These are phyloP conservation scores for Plasmodium chabaudi DNA, from an alignment of 169 alveolate genomes.

Conservation along the genomic window DNA sequence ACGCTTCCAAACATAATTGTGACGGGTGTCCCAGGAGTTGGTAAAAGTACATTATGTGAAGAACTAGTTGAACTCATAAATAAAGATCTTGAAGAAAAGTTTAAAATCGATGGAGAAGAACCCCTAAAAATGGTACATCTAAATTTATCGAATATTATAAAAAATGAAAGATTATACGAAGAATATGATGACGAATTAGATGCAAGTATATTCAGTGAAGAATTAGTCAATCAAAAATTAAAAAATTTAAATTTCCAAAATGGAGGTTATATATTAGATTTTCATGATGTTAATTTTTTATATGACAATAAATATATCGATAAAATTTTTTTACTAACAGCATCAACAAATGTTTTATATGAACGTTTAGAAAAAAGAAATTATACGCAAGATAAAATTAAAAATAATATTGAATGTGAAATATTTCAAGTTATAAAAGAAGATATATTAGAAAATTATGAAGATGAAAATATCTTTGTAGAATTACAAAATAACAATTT, in stretches of 20 bases:
- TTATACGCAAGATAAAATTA: conserved; percentile 77
- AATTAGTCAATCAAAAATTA: conserved; percentile 71
- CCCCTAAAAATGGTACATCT: conserved; percentile 49
- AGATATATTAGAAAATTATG: conserved; percentile 59
- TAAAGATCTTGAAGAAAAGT: conserved; percentile 14
- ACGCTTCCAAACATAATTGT: conserved; percentile 79
- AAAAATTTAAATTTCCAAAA: conserved; percentile 17
- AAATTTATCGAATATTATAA: conserved; percentile 78
- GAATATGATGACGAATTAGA: conserved; percentile 85
- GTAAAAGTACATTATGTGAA: conserved; percentile 80
- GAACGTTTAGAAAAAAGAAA: conserved; percentile 79
- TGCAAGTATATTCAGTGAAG: conserved; percentile 81
- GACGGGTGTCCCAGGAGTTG: conserved; percentile 86
- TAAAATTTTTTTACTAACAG: conserved; percentile 37
- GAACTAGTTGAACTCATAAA: conserved; percentile 28
- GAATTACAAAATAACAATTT: conserved; percentile 43
- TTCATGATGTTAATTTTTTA: conserved; percentile 80
- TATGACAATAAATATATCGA: conserved; percentile 72
- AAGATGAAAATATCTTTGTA: conserved; percentile 3
- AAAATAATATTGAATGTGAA: conserved; percentile 82
- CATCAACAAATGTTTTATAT: conserved; percentile 22
- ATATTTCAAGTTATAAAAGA: conserved; percentile 81
- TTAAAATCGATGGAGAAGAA: conserved; percentile 6
- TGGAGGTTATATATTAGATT: conserved; percentile 80
- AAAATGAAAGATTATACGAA: conserved; percentile 76